Conservation (phyloP, 1,139 yeast genomes). For the Geotrichum reessii region DNA sequence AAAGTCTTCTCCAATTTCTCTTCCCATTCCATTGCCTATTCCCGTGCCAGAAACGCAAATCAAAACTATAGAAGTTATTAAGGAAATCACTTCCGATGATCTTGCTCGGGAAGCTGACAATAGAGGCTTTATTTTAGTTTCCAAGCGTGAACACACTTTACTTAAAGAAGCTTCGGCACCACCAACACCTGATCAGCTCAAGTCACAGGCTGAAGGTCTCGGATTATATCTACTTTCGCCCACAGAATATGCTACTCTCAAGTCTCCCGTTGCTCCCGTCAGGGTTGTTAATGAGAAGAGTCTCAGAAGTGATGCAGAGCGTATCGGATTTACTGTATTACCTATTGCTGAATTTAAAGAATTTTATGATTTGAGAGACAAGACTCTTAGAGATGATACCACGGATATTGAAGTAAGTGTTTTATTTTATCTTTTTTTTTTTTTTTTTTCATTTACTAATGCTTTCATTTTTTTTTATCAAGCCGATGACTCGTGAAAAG, state of each 20-base stretch:
- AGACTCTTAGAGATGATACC: background rate
- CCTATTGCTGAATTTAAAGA: conserved; percentile 26
- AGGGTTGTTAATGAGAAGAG: conserved; percentile 8
- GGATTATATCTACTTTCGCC: conserved; percentile 15
- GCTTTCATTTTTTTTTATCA: background rate
- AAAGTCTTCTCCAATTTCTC: conserved; percentile 2
- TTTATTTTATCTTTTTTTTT: background rate
- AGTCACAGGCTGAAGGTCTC: conserved; percentile 22
- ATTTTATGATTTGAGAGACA: conserved; percentile 6
- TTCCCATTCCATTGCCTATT: conserved; percentile 19
- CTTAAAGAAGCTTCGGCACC: conserved; percentile 10
- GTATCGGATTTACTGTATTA: conserved; percentile 29
- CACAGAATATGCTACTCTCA: conserved; percentile 22
- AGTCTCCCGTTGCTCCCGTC: background rate
- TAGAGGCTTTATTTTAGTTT: conserved; percentile 15
- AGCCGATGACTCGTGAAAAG: conserved; percentile 20
- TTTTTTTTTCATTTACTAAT: background rate
- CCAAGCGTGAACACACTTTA: conserved; percentile 13
- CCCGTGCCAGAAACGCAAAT: background rate
- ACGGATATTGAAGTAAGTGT: background rate
- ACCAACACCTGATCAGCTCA: conserved; percentile 26
- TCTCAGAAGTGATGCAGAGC: conserved; percentile 17
- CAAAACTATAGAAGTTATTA: background rate
- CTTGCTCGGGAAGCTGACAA: conserved; percentile 10
- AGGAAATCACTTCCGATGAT: conserved; percentile 10